Evolutionary conservation across 1,139 yeast genomes (phyloP), one percentile per base, ranked within the genome.

Genomic region (Suhomyces guaymorum): DNA sequence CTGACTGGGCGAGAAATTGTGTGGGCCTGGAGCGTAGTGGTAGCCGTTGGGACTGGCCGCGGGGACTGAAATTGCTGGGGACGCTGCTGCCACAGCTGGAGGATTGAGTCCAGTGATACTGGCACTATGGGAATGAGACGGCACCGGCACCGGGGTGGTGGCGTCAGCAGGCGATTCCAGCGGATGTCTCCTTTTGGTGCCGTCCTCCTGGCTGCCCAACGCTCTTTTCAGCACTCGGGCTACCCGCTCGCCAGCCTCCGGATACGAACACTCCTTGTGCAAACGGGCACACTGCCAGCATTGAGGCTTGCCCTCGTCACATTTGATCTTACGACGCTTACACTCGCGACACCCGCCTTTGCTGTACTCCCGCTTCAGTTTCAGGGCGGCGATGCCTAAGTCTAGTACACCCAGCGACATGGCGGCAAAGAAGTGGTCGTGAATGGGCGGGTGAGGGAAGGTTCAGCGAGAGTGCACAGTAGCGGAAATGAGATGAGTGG

Each of bases 261-360:
- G 53, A 31, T 55, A 55, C 25, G 48, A 43, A 23, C 60, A 55
- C 23, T 36, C 44, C 35, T 54, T 55, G 25, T 42, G 48, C 22
- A 55, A 47, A 15, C 59, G 43, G 9, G 48, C 46, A 38, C 60
- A 55, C 29, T 52, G 57, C 58, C 57, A 54, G 38, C 60, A 55
- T 41, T 45, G 49, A 8, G 51, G 51, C 24, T 51, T 50, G 12
- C 52, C 55, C 30, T 55, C 60, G 33, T 54, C 57, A 31, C 60
- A 55, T 33, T 55, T 55, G 44, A 55, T 55, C 31, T 55, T 55
- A 15, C 60, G 49, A 11, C 60, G 49, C 30, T 55, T 55, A 44
- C 60, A 55, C 41, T 55, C 60, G n/a, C 52, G 48, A 40, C 60
- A 55, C 13, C 60, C 60, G 9, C 51, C 54, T 32, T 53, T 55